Evolutionary conservation across 1,284 basidiomycete genomes (phyloP), one percentile per base, ranked within the genome.

Genomic region (Rhodotorula sp.): DNA sequence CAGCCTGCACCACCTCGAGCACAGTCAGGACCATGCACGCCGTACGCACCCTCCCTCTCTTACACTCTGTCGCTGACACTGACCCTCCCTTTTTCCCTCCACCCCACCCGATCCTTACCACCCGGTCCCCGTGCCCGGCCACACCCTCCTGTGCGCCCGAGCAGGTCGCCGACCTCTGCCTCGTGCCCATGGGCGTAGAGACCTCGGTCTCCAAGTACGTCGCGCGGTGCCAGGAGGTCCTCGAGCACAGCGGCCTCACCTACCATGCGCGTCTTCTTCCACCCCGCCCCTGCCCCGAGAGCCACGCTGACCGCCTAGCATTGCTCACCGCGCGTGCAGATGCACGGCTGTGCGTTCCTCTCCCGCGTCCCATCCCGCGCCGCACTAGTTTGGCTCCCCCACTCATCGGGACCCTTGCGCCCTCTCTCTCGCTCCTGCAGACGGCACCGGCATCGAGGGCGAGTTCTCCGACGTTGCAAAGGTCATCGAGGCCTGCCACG

Each of bases 401-500:
- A 1, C 21, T 13, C 46, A 34, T 7, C 27, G 7, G 25, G 3
- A 10, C 7, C 27, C 8, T 8, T 19, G 12, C 48, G 10, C 42
- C 45, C 7, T 34, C 41, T 52, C 5, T n/a, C 45, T 9, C 23
- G 21, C 25, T 3, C 53, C 25, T 48, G 10, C 69, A 61, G 72
- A 77, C 48, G 75, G 75, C 5, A 70, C 68, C 12, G 73, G 69
- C 17, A 34, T 77, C 21, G 61, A 70, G 42, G 75, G 71, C 42
- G 75, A 77, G 64, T 75, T 60, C 56, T n/a, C 86, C 46, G 84
- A 88, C 68, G 93, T 97, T 12, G 81, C 80, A 76, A 77, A 66
- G 77, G 90, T 89, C 1, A 92, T 93, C 68, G 89, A 92, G 72
- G 91, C 90, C 70, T 95, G 93, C 79, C 93, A 97, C 80, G 86